Percentiles rank a stretch among this genome's conserved stretches.
Conservation (phyloP, 78 protist species). For the Monocercomonoides exilis region DNA sequence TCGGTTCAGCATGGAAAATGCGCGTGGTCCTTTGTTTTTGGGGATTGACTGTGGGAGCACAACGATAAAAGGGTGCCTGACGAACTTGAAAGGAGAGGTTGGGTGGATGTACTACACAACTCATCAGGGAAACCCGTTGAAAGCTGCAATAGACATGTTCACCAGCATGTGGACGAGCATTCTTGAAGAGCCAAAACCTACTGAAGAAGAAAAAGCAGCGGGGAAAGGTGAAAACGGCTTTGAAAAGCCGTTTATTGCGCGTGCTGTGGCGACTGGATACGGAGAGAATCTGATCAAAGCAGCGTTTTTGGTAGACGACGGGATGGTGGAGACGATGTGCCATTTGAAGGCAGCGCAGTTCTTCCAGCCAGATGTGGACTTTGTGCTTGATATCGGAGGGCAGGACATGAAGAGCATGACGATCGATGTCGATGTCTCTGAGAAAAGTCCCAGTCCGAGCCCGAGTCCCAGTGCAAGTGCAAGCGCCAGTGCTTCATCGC, state of each 20-base stretch:
- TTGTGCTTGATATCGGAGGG: slow-evolving; percentile 27
- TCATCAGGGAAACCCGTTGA: slow-evolving; percentile 13
- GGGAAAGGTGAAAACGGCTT: background rate
- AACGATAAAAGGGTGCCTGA: background rate
- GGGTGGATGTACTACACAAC: background rate
- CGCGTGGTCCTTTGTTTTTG: background rate
- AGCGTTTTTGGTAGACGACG: background rate
- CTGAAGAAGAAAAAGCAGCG: background rate
- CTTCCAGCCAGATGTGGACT: background rate
- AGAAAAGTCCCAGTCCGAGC: no score
- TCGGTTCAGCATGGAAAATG: background rate
- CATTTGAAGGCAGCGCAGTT: slow-evolving; percentile 6
- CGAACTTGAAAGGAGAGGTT: background rate
- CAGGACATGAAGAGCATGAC: slow-evolving; percentile 26
- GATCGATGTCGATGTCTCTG: no score
- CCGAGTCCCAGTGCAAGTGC: no score
- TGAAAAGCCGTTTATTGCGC: background rate
- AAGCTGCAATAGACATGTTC: background rate
- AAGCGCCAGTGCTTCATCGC: background rate
- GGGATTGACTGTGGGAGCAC: slow-evolving; percentile 27
- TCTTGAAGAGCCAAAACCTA: background rate
- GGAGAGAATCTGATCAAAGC: background rate
- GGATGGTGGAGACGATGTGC: slow-evolving; percentile 9
- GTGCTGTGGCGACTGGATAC: slow-evolving; percentile 15
- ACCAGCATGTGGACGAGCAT: no score